Base-by-base conservation (phyloP, 2,329 filamentous ascomycete species). In the Periconia macrospinosa region DNA sequence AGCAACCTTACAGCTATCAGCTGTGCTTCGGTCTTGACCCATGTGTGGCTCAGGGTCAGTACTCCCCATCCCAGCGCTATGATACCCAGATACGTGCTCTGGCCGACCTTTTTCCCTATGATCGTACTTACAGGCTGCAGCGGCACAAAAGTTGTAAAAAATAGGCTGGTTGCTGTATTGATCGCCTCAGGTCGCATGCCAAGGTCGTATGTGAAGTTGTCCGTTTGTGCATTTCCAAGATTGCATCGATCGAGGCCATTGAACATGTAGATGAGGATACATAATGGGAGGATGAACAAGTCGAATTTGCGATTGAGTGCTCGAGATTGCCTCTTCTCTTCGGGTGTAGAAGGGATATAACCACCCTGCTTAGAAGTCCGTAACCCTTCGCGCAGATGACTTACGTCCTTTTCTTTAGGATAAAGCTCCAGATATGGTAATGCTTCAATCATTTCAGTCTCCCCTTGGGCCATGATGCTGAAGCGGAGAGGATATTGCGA, bases 191-290 rank as follows among this genome's bases (percentile, higher is more conserved):
- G 57, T 13, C 57, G 57, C 11, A 60, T 58, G 15, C 56, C 56
- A 30, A 66, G 58, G 35, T 66, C 63, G 30, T 50, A 55, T 35
- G 57, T 66, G 47, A 65, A 67, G 13, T 59, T 63, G 56, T 63
- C 61, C 9, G 63, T 66, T 47, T 66, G 61, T n/a, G 64, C 64
- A 50, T 66, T 66, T 0, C 64, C 64, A 14, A 67, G 50, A 40
- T 68, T 67, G 5, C 55, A 62, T 30, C 65, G 53, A 42, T 66
- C 63, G 14, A 65, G 54, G 5, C 63, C 60, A 20, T 68, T 64
- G 41, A 66, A 62, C 17, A 68, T 53, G 43, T 63, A 67, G 1
- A 66, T 30, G 8, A 61, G 45, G 2, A 60, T 62, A 13, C 63
- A 45, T 30, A 61, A 64, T 2, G 59, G 64, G 18, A 67, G 40